Evolutionary conservation across 495 filamentous ascomycete genomes (phyloP).

Genomic region (Pyronema omphalodes): DNA sequence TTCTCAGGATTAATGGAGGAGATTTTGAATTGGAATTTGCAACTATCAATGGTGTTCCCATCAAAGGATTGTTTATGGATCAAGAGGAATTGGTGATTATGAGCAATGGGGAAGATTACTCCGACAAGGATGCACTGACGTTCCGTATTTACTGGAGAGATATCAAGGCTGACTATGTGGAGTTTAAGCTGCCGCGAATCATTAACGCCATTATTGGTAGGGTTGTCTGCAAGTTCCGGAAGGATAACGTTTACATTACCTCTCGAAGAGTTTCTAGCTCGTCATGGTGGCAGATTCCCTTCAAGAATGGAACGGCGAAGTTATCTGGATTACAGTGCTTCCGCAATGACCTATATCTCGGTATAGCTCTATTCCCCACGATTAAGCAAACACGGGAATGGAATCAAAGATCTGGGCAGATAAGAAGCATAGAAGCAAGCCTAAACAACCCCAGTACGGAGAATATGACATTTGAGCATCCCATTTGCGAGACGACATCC

Average conservation of each 20-base stretch:
- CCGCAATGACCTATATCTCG: neutral
- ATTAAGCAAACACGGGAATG: no score
- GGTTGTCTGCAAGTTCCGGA: constrained; percentile 11
- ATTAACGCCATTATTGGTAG: constrained; percentile 9
- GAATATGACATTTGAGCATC: no score
- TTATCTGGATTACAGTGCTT: constrained; percentile 2
- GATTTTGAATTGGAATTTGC: neutral
- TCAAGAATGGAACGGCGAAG: neutral
- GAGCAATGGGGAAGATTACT: neutral
- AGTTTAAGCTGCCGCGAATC: constrained; percentile 15
- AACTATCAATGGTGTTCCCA: neutral
- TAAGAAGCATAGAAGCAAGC: no score
- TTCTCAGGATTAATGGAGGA: neutral
- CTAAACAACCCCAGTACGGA: no score
- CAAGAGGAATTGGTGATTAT: neutral
- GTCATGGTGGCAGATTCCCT: neutral
- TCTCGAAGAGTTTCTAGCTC: neutral
- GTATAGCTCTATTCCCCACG: neutral
- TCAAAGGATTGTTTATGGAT: neutral
- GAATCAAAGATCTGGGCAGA: no score
- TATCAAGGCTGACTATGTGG: neutral
- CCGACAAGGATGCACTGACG: neutral
- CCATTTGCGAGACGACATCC: no score
- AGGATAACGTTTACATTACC: neutral
- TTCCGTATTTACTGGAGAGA: neutral